Evolutionary conservation across 768 basidiomycete genomes (phyloP), one percentile per base, ranked within the genome.

Genomic region (Dioszegia aurantiaca): DNA sequence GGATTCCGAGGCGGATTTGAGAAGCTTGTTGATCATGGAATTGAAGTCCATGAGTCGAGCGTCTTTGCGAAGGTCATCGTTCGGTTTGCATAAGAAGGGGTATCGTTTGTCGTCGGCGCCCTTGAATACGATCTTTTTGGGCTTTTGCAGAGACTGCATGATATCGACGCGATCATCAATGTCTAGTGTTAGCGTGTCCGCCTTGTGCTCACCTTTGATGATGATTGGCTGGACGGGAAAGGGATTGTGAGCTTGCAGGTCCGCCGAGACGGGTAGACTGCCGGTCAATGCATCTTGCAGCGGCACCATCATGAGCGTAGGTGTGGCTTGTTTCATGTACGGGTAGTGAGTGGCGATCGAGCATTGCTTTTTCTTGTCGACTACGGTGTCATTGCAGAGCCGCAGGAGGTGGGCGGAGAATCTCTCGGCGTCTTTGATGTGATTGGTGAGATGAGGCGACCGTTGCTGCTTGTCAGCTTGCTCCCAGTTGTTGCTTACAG

Each of bases 11-110:
- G 93, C 90, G 4, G 89, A 85, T 73, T 93, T 94, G 53, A 99
- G 81, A 6, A 98, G 78, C 73, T 94, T 97, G 78, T 97, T 98
- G 78, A 99, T 92, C 77, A 99, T 92, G 2, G 88, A 84, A 69
- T 97, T 93, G 78, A 98, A 90, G 71, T 98, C 95, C 94, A 98
- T 98, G 54, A 99, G 77, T 4, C 95, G 83, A 0, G 92, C 93
- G 69, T 99, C 95, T 79, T 99, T 99, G 37, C 95, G 83, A 30
- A 99, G 81, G 77, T 99, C 95, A 73, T 99, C 95, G 76, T 91
- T 90, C 8, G 94, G 94, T 75, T 99, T 99, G 52, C 89, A 90
- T 6, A 99, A 81, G 80, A 98, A 97, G 78, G 85, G 86, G 79
- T 97, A 97, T 11, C 78, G 79, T 57, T 86, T 83, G 1, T 91